Percentiles rank a stretch among this genome's conserved stretches.
Conservation (phyloP, 2,329 filamentous ascomycete species). For the Botrytis deweyae region DNA sequence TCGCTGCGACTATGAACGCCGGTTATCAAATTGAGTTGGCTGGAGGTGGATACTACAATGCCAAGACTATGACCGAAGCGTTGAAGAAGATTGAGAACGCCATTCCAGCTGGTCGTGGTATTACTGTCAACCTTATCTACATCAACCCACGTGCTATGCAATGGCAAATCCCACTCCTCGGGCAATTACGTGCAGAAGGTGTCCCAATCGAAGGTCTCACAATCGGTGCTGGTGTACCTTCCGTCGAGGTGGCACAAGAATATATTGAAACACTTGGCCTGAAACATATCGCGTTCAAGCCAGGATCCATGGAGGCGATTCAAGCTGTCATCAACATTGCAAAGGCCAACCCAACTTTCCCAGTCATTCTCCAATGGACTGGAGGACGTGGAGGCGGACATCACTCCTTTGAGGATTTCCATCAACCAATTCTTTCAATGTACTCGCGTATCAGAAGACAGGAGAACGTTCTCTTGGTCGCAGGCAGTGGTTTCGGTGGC, state of each 20-base stretch:
- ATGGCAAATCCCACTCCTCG: constrained; percentile 88
- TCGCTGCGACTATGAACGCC: constrained; percentile 88
- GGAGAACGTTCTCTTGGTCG: constrained; percentile 83
- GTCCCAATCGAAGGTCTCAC: constrained; percentile 89
- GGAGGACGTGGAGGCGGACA: constrained; percentile 91
- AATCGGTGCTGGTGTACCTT: constrained; percentile 90
- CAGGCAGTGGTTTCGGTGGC: constrained; percentile 88
- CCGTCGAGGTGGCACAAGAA: constrained; percentile 87
- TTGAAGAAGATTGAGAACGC: constrained; percentile 80
- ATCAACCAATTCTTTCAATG: constrained; percentile 87
- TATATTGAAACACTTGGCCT: constrained; percentile 91
- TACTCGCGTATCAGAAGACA: constrained; percentile 83
- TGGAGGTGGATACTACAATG: constrained; percentile 85
- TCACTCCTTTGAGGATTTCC: constrained; percentile 94
- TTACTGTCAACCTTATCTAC: constrained; percentile 88
- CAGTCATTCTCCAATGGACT: constrained; percentile 93
- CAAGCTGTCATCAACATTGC: constrained; percentile 90
- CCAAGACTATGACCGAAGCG: constrained; percentile 78
- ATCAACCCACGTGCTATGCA: constrained; percentile 85
- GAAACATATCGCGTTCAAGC: constrained; percentile 94
- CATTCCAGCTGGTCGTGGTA: constrained; percentile 82
- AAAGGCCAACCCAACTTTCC: constrained; percentile 89
- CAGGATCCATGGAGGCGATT: constrained; percentile 83
- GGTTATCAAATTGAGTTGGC: constrained; percentile 93
- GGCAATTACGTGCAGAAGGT: constrained; percentile 76